These are phyloP conservation scores for Filobasidium floriforme DNA, from an alignment of 768 basidiomycete genomes.

Conservation along the genomic window DNA sequence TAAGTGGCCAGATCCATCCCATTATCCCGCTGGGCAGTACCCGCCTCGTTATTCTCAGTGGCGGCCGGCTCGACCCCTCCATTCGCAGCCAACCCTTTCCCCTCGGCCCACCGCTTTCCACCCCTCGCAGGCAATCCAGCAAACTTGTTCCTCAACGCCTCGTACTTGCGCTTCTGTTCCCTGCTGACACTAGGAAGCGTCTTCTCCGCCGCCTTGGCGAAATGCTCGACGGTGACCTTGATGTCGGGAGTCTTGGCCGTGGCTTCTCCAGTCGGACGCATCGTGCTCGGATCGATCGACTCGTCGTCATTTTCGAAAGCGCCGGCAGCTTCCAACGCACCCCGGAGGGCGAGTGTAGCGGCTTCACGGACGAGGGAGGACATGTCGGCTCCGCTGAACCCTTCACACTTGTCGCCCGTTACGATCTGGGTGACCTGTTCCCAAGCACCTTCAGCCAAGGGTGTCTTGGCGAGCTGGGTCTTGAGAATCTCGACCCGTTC, in stretches of 20 bases:
- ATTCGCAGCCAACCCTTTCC: conserved; percentile 9
- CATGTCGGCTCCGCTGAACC: conserved; percentile 86
- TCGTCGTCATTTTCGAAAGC: conserved; percentile 58
- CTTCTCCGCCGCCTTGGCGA: conserved; percentile 65
- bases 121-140: conserved; percentile 55
- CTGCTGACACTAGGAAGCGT: conserved; percentile 77
- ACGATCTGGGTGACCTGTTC: conserved; percentile 51
- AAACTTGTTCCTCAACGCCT: conserved; percentile 70
- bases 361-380: conserved; percentile 83
- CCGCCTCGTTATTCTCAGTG: neutral
- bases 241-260: conserved; percentile 26
- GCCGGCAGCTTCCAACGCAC: conserved; percentile 54
- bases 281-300: conserved; percentile 16
- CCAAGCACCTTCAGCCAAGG: conserved; percentile 51
- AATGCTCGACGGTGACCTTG: conserved; percentile 59
- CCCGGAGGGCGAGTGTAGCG: conserved; percentile 70
- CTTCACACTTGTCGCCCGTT: conserved; percentile 58
- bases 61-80: conserved; percentile 4
- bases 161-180: conserved; percentile 74
- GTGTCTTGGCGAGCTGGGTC: conserved; percentile 64
- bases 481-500: conserved; percentile 79
- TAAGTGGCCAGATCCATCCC: neutral
- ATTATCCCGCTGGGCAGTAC: neutral
- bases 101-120: conserved; percentile 26
- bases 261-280: conserved; percentile 29